Evolutionary conservation across 345 rosid species (phyloP).

Genomic region (Populus pruinosa): DNA sequence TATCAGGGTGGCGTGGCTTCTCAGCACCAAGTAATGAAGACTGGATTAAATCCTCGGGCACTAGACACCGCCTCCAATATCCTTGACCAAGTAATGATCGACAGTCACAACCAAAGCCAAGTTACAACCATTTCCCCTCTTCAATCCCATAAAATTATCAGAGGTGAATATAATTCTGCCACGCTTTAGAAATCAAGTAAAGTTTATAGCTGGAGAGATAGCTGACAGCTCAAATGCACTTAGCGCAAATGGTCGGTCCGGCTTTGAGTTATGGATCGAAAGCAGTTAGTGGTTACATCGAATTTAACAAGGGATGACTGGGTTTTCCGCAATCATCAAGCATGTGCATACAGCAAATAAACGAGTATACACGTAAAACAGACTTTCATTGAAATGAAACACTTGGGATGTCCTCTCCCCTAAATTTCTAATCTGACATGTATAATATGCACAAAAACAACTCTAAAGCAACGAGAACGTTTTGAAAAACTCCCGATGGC

Average conservation of each 20-base stretch:
- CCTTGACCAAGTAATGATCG: not conserved
- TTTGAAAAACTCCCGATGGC: not conserved
- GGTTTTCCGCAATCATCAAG: not conserved
- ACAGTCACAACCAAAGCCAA: not conserved
- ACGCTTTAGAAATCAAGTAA: no score
- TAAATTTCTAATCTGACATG: conserved; percentile 4
- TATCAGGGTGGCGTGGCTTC: no score
- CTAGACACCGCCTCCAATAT: not conserved
- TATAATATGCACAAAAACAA: conserved; percentile 17
- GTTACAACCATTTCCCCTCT: no score
- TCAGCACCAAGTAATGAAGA: no score
- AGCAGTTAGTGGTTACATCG: not conserved
- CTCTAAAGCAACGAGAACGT: not conserved
- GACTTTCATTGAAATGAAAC: not conserved
- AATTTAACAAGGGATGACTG: not conserved
- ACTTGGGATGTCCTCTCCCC: not conserved
- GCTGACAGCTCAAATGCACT: no score
- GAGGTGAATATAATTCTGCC: no score
- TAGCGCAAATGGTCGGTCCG: no score
- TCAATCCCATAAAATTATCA: no score
- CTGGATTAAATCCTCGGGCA: not conserved
- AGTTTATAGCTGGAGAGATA: no score
- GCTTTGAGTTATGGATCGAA: not conserved
- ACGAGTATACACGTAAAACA: not conserved
- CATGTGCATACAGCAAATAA: not conserved